phyloP scores from a whole-genome alignment of 805 yeast genomes.

The Babjeviella inositovora region DNA sequence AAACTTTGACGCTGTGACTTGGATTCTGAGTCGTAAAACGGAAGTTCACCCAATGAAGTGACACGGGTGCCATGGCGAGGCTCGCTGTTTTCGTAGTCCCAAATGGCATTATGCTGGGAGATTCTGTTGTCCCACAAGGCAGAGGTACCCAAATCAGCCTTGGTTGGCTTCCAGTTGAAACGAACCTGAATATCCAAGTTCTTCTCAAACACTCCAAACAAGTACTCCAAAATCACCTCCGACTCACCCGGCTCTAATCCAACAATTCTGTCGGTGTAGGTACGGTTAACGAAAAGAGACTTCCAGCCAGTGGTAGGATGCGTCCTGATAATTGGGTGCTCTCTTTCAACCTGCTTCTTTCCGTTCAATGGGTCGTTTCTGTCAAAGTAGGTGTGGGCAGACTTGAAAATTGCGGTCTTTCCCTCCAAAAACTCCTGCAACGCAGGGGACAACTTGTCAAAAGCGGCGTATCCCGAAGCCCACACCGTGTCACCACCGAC shows the following conservation, averaged over 20 bases:
- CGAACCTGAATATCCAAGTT: constrained; percentile 40
- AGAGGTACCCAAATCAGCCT: constrained; percentile 24
- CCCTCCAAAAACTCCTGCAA: constrained; percentile 28
- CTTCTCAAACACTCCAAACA: constrained; percentile 27
- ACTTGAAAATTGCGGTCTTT: constrained; percentile 18
- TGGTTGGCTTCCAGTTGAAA: constrained; percentile 29
- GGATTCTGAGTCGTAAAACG: constrained; percentile 29
- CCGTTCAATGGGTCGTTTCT: constrained; percentile 28
- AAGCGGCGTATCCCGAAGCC: constrained; percentile 36
- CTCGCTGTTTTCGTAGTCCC: constrained; percentile 25
- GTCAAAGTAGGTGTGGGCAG: constrained; percentile 23
- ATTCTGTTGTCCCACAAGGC: constrained; percentile 49
- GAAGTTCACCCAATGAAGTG: constrained; percentile 35
- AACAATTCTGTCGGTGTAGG: constrained; percentile 30
- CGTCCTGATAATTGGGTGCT: constrained; percentile 46
- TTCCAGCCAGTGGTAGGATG: constrained; percentile 56
- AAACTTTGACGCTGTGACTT: constrained; percentile 37
- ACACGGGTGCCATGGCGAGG: constrained; percentile 23
- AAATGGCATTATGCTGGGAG: constrained; percentile 35
- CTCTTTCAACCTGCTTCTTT: constrained; percentile 31
- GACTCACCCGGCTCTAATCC: constrained; percentile 37
- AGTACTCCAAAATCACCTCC: constrained; percentile 25
- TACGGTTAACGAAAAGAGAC: constrained; percentile 34
- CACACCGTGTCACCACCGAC: constrained; percentile 40
- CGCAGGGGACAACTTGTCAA: constrained; percentile 32